Percentiles rank a stretch among this genome's conserved stretches.
Evolutionary conservation across 2,329 filamentous ascomycete genomes (phyloP).

Genomic region (Arthrobotrys conoides): DNA sequence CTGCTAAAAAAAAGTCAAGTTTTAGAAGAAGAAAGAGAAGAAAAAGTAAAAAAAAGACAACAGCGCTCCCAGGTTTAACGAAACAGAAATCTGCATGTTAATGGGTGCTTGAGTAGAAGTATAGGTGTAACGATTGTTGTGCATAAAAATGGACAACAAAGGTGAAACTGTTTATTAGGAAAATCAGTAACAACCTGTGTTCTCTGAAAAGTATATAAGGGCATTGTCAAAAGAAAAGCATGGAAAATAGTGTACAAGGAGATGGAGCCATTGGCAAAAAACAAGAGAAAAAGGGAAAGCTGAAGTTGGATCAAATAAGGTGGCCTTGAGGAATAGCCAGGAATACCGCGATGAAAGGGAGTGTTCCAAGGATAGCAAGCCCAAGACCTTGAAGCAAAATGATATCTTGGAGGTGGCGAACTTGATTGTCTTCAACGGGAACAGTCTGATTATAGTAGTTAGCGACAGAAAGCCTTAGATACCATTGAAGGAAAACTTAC

Average conservation of each 20-base stretch:
- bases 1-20: background rate
- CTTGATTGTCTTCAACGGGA: slow-evolving; percentile 44
- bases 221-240: background rate
- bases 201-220: slow-evolving; percentile 7
- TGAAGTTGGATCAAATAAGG: slow-evolving; percentile 24
- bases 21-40: no score
- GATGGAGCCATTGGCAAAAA: no score
- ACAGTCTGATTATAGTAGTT: slow-evolving; percentile 37
- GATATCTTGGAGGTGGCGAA: slow-evolving; percentile 44
- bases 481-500: slow-evolving; percentile 16
- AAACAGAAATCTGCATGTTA: background rate
- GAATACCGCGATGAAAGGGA: slow-evolving; percentile 54
- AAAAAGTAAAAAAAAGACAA: no score
- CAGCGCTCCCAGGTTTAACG: background rate
- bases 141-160: background rate
- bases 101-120: background rate
- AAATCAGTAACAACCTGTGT: slow-evolving; percentile 9
- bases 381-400: slow-evolving; percentile 47
- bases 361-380: slow-evolving; percentile 41
- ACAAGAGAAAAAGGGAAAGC: background rate
- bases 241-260: slow-evolving; percentile 15
- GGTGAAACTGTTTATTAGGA: slow-evolving; percentile 13
- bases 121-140: background rate
- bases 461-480: background rate
- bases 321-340: slow-evolving; percentile 37